Evolutionary conservation across 2,329 filamentous ascomycete genomes (phyloP).

Genomic region (Fusarium vanettenii): DNA sequence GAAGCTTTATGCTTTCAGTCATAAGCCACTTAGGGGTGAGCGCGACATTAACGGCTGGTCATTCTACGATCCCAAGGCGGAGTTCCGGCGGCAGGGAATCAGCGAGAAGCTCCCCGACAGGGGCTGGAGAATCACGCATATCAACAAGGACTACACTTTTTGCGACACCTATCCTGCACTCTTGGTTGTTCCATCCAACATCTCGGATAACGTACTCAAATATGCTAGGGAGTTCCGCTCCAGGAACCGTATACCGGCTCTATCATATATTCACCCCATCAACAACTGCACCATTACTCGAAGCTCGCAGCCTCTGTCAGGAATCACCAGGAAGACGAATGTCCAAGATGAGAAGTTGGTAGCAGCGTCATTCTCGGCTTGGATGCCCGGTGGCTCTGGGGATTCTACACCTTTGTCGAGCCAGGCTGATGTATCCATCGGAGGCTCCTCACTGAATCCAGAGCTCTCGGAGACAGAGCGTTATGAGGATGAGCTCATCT

Average conservation of each 20-base stretch:
- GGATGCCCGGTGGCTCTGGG: constrained; percentile 48
- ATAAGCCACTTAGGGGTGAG: constrained; percentile 80
- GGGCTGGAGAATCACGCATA: constrained; percentile 89
- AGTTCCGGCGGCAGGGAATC: constrained; percentile 90
- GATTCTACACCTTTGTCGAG: constrained; percentile 55
- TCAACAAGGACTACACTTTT: constrained; percentile 91
- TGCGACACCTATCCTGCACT: constrained; percentile 92
- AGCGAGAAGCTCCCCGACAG: constrained; percentile 80
- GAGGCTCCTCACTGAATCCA: constrained; percentile 51
- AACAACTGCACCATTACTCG: constrained; percentile 98
- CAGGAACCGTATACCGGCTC: constrained; percentile 84
- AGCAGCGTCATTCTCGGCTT: constrained; percentile 81
- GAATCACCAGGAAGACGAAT: constrained; percentile 87
- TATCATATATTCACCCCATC: constrained; percentile 95
- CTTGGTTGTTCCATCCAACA: constrained; percentile 84
- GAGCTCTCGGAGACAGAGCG: constrained; percentile 73
- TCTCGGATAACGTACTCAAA: constrained; percentile 97
- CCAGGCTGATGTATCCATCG: constrained; percentile 60
- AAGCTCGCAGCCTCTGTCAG: constrained; percentile 91
- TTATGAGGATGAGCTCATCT: constrained; percentile 75
- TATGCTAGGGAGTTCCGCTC: constrained; percentile 93
- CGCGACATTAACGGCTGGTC: constrained; percentile 82
- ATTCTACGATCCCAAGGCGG: constrained; percentile 85
- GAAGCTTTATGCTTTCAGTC: constrained; percentile 91
- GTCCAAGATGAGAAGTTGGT: constrained; percentile 96